Evolutionary conservation across 768 basidiomycete genomes (phyloP).

Genomic region (Leucocoprinus leucothites): DNA sequence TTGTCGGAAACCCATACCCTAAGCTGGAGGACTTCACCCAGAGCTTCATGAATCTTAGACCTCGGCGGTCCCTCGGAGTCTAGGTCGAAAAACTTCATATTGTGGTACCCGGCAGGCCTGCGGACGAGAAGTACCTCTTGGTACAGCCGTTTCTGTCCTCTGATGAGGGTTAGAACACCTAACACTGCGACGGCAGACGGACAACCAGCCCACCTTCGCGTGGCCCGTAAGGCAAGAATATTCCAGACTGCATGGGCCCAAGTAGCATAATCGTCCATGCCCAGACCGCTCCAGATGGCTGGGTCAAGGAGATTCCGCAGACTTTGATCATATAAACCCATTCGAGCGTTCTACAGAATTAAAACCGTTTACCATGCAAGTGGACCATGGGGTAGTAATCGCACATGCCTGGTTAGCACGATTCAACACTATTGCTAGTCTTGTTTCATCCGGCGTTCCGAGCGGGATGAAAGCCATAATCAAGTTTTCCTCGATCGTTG

Average conservation of each 20-base stretch:
- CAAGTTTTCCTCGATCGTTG: slow-evolving; percentile 64
- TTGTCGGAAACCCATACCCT: slow-evolving; percentile 35
- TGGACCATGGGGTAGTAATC: neutral
- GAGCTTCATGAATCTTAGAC: slow-evolving; percentile 33
- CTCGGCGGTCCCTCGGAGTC: slow-evolving; percentile 34
- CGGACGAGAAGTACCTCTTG: slow-evolving; percentile 62
- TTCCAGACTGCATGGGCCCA: slow-evolving; percentile 84
- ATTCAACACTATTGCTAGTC: slow-evolving; percentile 60
- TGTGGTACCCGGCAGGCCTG: slow-evolving; percentile 51
- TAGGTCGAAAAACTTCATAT: slow-evolving; percentile 51
- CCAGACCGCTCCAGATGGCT: slow-evolving; percentile 65
- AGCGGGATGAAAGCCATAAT: slow-evolving; percentile 63
- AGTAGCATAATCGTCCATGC: slow-evolving; percentile 57
- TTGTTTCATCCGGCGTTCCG: slow-evolving; percentile 58
- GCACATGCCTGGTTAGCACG: slow-evolving; percentile 61
- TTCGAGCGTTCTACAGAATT: slow-evolving; percentile 54
- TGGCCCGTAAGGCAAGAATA: slow-evolving; percentile 62
- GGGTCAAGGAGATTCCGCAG: slow-evolving; percentile 64
- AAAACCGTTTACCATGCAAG: slow-evolving; percentile 8
- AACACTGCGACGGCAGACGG: neutral
- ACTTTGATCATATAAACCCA: slow-evolving; percentile 63
- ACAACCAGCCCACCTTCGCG: slow-evolving; percentile 51
- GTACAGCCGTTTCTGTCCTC: slow-evolving; percentile 65
- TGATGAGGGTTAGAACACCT: slow-evolving; percentile 20
- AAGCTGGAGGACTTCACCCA: slow-evolving; percentile 45